Percentiles rank a stretch among this genome's conserved stretches.
Conservation (phyloP, 2,329 filamentous ascomycete species). For the Phaeosphaeria sp. region DNA sequence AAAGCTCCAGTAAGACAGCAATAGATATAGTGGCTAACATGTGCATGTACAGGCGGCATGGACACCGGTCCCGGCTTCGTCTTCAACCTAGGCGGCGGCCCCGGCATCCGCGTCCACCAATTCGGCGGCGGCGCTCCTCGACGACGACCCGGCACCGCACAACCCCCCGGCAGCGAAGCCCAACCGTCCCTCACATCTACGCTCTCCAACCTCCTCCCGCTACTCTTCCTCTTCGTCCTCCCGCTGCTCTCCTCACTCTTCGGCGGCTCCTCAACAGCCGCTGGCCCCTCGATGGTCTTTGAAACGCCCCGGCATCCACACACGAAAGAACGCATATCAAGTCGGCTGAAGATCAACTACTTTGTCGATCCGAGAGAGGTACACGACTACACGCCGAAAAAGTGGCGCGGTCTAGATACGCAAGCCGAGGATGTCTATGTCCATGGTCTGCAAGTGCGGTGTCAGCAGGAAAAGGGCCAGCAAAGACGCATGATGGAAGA, state of each 20-base stretch:
- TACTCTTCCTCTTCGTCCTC: constrained; percentile 83
- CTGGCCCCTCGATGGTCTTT: constrained; percentile 77
- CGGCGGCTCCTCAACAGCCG: constrained; percentile 52
- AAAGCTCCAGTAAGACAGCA: too few relatives aligned
- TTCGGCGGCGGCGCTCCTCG: constrained; percentile 84
- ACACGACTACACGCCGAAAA: constrained; percentile 69
- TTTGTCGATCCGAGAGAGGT: constrained; percentile 84
- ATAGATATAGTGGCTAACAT: too few relatives aligned
- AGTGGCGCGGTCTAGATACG: constrained; percentile 77
- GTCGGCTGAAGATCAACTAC: constrained; percentile 77
- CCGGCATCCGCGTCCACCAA: constrained; percentile 91
- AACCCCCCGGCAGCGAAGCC: constrained; percentile 61
- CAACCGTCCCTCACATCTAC: constrained; percentile 58
- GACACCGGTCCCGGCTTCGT: constrained; percentile 87
- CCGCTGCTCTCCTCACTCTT: constrained; percentile 83
- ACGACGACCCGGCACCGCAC: constrained; percentile 69
- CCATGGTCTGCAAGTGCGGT: constrained; percentile 70
- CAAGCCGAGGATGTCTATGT: constrained; percentile 78
- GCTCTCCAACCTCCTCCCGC: constrained; percentile 79
- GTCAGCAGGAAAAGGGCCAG: constrained; percentile 73
- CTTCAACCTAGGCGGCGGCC: constrained; percentile 92
- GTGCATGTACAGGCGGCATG: constrained; percentile 61
- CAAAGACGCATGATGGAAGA: constrained; percentile 75
- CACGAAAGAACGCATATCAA: constrained; percentile 75
- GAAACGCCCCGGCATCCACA: constrained; percentile 73